Evolutionary conservation across 1,139 yeast genomes (phyloP).

Genomic region (Torulaspora globosa): DNA sequence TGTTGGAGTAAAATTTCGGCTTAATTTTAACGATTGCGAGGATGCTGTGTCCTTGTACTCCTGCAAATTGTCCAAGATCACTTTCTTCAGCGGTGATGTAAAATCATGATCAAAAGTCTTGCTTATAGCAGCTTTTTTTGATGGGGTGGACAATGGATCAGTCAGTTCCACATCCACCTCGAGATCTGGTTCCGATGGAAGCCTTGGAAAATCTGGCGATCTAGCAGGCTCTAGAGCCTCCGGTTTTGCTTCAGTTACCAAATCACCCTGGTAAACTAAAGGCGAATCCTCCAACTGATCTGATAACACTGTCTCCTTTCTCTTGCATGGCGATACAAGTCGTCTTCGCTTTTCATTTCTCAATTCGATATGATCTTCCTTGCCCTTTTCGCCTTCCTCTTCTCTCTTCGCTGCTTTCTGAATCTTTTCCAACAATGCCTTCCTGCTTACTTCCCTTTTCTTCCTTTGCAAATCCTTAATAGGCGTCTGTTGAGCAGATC

Average conservation of each 20-base stretch:
- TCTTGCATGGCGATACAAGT: neutral
- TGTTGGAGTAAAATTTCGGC: slow-evolving; percentile 38
- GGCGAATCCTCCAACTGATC: no score
- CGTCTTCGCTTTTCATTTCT: neutral
- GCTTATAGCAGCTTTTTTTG: slow-evolving; percentile 30
- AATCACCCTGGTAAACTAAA: no score
- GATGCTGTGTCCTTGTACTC: slow-evolving; percentile 25
- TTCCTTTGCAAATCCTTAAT: slow-evolving; percentile 6
- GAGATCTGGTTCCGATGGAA: neutral
- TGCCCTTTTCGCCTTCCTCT: neutral
- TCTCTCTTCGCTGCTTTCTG: neutral
- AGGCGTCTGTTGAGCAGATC: neutral
- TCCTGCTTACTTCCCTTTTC: slow-evolving; percentile 7
- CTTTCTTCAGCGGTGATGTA: slow-evolving; percentile 31
- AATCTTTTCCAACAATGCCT: slow-evolving; percentile 10
- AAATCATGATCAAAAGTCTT: slow-evolving; percentile 26
- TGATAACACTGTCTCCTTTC: neutral
- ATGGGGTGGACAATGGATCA: slow-evolving; percentile 6
- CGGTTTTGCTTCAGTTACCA: neutral
- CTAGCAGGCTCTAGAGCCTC: neutral
- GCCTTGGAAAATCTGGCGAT: neutral
- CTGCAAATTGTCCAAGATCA: slow-evolving; percentile 23
- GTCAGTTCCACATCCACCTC: slow-evolving; percentile 3
- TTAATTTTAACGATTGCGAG: slow-evolving; percentile 29
- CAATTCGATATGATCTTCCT: neutral